These are phyloP conservation scores for Rubia balearica DNA, from an alignment of 305 asterid species.

Conservation along the genomic window DNA sequence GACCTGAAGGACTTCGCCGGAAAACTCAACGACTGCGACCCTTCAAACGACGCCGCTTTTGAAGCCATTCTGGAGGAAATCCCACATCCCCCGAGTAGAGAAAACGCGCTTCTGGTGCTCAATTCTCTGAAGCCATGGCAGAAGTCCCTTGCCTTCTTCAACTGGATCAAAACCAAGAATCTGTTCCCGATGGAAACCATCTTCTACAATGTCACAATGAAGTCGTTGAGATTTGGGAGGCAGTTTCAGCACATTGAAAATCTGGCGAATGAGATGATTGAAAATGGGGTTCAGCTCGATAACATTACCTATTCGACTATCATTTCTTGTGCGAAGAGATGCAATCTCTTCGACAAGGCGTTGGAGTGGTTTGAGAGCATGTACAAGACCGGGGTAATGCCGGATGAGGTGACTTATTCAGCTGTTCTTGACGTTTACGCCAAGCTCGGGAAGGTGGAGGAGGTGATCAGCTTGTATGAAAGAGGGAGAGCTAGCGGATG, in stretches of 20 bases:
- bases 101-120: conserved; percentile 65
- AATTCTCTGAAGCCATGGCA: conserved; percentile 62
- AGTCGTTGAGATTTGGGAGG: conserved; percentile 74
- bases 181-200: conserved; percentile 74
- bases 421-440: conserved; percentile 88
- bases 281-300: conserved; percentile 58
- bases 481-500: conserved; percentile 91
- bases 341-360: conserved; percentile 75
- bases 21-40: conserved; percentile 54
- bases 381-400: conserved; percentile 91
- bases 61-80: conserved; percentile 44
- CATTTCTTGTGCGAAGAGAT: conserved; percentile 81
- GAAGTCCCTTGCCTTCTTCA: conserved; percentile 56
- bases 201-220: conserved; percentile 83
- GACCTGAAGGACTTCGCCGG: conserved; percentile 56
- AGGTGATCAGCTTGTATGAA: conserved; percentile 81
- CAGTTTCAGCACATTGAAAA: conserved; percentile 69
- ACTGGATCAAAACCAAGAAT: conserved; percentile 65
- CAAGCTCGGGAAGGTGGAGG: conserved; percentile 69
- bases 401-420: conserved; percentile 95
- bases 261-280: conserved; percentile 78
- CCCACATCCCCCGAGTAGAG: conserved; percentile 56
- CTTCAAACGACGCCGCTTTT: conserved; percentile 46
- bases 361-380: conserved; percentile 96
- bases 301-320: conserved; percentile 89